Conservation (phyloP, 2,329 filamentous ascomycete genomes). For the Nigrospora osmanthi region DNA sequence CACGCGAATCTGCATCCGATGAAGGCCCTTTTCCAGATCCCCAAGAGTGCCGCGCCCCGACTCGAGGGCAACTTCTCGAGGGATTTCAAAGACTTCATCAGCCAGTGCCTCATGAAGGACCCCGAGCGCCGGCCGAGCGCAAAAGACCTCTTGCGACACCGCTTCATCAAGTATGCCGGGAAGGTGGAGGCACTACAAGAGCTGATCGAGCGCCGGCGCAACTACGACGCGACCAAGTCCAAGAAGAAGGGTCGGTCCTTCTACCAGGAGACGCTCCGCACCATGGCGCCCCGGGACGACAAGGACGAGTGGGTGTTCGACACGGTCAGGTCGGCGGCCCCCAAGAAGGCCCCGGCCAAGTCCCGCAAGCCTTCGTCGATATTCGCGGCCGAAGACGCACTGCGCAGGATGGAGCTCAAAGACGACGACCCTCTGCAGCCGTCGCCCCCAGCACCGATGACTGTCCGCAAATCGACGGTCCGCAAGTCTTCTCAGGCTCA, state of each 20-base stretch:
- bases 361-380: slow-evolving; percentile 50
- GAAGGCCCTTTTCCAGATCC: slow-evolving; percentile 89
- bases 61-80: slow-evolving; percentile 81
- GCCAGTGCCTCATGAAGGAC: slow-evolving; percentile 87
- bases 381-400: slow-evolving; percentile 49
- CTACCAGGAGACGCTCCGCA: slow-evolving; percentile 86
- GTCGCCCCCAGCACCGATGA: slow-evolving; percentile 33
- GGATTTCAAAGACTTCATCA: slow-evolving; percentile 91
- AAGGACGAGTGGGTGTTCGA: slow-evolving; percentile 94
- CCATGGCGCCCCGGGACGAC: slow-evolving; percentile 57
- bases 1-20: slow-evolving; percentile 81
- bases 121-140: slow-evolving; percentile 77
- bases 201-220: slow-evolving; percentile 73
- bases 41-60: slow-evolving; percentile 76
- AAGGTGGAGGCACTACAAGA: slow-evolving; percentile 85
- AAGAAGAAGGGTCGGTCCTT: slow-evolving; percentile 68
- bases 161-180: slow-evolving; percentile 79
- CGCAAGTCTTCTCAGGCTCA: slow-evolving; percentile 35
- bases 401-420: slow-evolving; percentile 53
- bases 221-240: slow-evolving; percentile 69
- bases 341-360: slow-evolving; percentile 45
- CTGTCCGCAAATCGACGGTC: slow-evolving; percentile 53
- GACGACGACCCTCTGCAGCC: slow-evolving; percentile 54
- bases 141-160: slow-evolving; percentile 79
- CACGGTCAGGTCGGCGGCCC: slow-evolving; percentile 70